A percentile compares a stretch with the other conserved stretches of the same genome.
Conservation (phyloP, 225 moss, liverwort and hornwort genomes). For the Physcomitrellopsis africana region DNA sequence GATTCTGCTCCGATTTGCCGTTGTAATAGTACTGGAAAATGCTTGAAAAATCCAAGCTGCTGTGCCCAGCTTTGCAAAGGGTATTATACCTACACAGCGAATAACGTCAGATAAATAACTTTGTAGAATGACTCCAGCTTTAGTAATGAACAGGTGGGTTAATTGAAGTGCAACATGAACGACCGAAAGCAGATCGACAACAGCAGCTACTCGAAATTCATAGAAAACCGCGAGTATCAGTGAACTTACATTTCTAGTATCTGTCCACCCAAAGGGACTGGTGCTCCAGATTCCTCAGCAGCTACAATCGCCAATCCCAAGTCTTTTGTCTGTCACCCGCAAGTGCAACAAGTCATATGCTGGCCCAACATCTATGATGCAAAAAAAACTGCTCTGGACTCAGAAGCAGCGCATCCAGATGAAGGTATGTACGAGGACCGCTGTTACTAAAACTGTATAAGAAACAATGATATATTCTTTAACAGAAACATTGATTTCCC, state of each 20-base stretch:
- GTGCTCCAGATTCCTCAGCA: conserved; percentile 66
- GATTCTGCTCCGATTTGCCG: conserved; percentile 55
- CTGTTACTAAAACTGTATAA: background rate
- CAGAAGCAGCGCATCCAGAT: background rate
- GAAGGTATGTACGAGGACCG: background rate
- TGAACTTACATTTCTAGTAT: conserved; percentile 74
- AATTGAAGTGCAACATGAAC: background rate
- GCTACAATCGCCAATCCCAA: conserved; percentile 81
- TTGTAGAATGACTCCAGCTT: background rate
- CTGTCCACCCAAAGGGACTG: conserved; percentile 63
- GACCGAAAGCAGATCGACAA: background rate
- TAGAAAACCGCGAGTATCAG: background rate
- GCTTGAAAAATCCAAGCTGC: conserved; percentile 78
- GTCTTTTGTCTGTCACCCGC: conserved; percentile 71
- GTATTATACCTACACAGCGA: conserved; percentile 61
- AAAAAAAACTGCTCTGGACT: background rate
- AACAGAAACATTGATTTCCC: background rate
- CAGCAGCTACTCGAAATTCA: background rate
- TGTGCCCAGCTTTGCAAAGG: conserved; percentile 68
- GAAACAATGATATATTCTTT: background rate
- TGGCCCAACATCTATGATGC: background rate
- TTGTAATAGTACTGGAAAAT: conserved; percentile 69
- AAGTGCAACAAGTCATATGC: background rate
- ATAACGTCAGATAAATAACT: background rate
- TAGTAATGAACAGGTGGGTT: background rate